phyloP scores from a whole-genome alignment of 106 monocot genomes.

The Dendrobium chrysotoxum region DNA sequence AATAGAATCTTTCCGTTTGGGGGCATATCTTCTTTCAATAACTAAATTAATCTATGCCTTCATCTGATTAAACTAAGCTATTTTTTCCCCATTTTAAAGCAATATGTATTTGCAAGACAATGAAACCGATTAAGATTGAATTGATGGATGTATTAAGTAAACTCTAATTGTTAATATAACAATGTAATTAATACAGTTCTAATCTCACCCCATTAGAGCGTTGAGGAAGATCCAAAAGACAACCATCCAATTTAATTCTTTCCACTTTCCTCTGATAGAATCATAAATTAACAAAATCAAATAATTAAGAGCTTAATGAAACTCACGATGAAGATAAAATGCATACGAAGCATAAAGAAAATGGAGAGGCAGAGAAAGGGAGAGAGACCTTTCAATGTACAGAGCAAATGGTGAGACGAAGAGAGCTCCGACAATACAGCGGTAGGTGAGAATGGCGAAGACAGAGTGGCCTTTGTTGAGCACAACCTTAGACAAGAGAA shows the following conservation, averaged over 20 bases:
- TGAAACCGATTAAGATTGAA: too few relatives aligned
- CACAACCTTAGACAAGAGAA: slow-evolving; percentile 12
- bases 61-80: too few relatives aligned
- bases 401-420: slow-evolving; percentile 25
- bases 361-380: neutral
- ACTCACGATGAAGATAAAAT: neutral
- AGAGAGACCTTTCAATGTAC: slow-evolving; percentile 17
- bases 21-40: too few relatives aligned
- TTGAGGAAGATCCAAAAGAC: neutral
- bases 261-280: neutral
- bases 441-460: slow-evolving; percentile 18
- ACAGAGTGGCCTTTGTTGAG: slow-evolving; percentile 9
- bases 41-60: too few relatives aligned
- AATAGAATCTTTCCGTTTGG: too few relatives aligned
- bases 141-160: too few relatives aligned
- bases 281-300: neutral
- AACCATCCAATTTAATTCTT: neutral
- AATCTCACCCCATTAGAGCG: neutral
- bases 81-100: too few relatives aligned
- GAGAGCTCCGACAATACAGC: slow-evolving; percentile 18
- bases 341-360: neutral
- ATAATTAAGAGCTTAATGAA: neutral
- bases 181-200: neutral
- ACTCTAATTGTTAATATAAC: too few relatives aligned
- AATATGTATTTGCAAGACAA: too few relatives aligned